A percentile compares a stretch with the other conserved stretches of the same genome.
Evolutionary conservation across 441 rosid genomes (phyloP).

Genomic region (Codiaeum variegatum): DNA sequence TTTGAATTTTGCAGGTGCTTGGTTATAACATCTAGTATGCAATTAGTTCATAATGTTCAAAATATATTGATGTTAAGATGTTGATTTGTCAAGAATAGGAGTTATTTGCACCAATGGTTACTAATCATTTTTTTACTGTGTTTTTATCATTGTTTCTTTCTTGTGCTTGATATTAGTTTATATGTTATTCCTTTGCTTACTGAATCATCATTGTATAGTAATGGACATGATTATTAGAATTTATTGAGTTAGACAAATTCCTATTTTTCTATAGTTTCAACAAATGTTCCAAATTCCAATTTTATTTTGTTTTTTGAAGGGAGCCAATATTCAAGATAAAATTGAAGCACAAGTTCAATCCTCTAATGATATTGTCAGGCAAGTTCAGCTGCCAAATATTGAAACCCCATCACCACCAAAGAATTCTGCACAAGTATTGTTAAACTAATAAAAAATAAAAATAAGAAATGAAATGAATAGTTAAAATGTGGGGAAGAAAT

Average conservation of each 20-base stretch:
- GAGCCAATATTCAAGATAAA: background rate
- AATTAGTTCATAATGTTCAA: background rate
- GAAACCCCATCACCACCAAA: background rate
- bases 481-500: too few relatives aligned
- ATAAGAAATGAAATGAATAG: too few relatives aligned
- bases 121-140: too few relatives aligned
- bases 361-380: background rate
- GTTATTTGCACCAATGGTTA: background rate
- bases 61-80: background rate
- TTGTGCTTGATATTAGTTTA: too few relatives aligned
- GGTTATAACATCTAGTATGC: background rate
- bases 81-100: background rate
- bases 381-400: background rate
- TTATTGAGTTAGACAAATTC: background rate
- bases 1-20: too few relatives aligned
- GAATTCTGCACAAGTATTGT: slow-evolving; percentile 5
- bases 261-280: background rate
- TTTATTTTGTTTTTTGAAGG: slow-evolving; percentile 14
- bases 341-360: background rate
- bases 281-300: background rate
- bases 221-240: background rate
- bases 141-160: too few relatives aligned
- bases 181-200: too few relatives aligned
- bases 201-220: too few relatives aligned
- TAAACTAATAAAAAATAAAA: too few relatives aligned